Evolutionary conservation across 257 asterid species (phyloP), one percentile per base, ranked within the genome.

Genomic region (Vinca minor): DNA sequence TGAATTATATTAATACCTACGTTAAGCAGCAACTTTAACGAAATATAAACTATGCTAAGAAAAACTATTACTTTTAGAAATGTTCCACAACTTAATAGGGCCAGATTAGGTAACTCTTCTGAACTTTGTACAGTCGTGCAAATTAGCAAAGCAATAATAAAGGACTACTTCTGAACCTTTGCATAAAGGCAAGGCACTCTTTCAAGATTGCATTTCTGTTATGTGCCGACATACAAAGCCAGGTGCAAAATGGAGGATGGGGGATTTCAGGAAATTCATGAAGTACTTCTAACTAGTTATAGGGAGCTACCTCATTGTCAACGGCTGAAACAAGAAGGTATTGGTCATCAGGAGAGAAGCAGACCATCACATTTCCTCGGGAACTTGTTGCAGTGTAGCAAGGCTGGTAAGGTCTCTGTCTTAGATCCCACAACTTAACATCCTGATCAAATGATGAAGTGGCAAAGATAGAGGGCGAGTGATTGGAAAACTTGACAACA

Each of bases 291-390:
- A 39, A 41, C 35, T 47, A 17, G 11, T 28, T 39, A 11, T 15
- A 57, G 34, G 48, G 54, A 68, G 46, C 81, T 75, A 90, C 97
- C 97, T 90, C 96, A 73, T 90, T 90, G 73, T 90, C 97, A 82
- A 87, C 92, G 29, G 97, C 93, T 45, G 97, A 90, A 74, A 90
- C 97, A 69, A 90, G 96, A 72, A 90, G 95, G 77, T 87, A 87
- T 41, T 84, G 85, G 73, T 90, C 97, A 79, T 90, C 97, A 0
- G 95, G 97, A 53, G 97, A 90, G 79, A 87, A 90, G 79, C 97
- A 90, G 75, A 87, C 96, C 96, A 87, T 87, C 76, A 90, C 97
- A 69, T 90, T 90, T 61, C 97, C 96, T 47, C 87, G 83, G 67
- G 85, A 81, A 77, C 97, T 90, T 76, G 85, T 69, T 72, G 88